Evolutionary conservation across 495 filamentous ascomycete species (phyloP).

Genomic region (Penicillium canariense): DNA sequence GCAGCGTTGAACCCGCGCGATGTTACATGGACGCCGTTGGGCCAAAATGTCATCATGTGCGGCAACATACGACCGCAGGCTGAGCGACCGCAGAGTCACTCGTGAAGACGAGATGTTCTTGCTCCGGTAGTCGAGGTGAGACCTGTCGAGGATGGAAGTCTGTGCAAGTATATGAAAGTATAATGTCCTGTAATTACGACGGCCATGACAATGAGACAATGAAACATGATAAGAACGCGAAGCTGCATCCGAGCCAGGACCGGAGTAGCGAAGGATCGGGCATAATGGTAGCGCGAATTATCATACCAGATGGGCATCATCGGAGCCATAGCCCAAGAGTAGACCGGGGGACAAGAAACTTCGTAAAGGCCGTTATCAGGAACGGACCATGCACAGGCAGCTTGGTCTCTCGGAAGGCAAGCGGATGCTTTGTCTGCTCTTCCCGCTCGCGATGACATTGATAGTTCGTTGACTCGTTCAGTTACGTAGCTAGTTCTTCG

Average conservation of each 20-base stretch:
- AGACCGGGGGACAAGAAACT: too few relatives aligned
- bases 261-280: too few relatives aligned
- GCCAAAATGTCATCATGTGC: conserved; percentile 75
- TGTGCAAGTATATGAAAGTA: not conserved
- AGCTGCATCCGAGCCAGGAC: not conserved
- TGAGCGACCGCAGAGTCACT: not conserved
- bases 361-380: too few relatives aligned
- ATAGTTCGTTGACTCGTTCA: too few relatives aligned
- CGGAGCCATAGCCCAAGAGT: too few relatives aligned
- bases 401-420: too few relatives aligned
- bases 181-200: conserved; percentile 4
- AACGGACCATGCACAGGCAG: too few relatives aligned
- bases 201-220: conserved; percentile 1
- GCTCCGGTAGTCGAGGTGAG: not conserved
- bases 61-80: conserved; percentile 48
- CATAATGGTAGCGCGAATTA: too few relatives aligned
- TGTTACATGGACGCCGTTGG: conserved; percentile 70
- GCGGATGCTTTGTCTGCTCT: too few relatives aligned
- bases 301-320: too few relatives aligned
- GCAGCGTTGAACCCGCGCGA: conserved; percentile 61
- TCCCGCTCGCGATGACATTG: too few relatives aligned
- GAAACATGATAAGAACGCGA: not conserved
- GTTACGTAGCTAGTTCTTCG: too few relatives aligned
- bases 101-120: not conserved
- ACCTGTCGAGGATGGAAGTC: not conserved